Percentiles rank a stretch among this genome's conserved stretches.
Evolutionary conservation across 352 stramenopile species (phyloP).

Genomic region (Pythium diclinum): DNA sequence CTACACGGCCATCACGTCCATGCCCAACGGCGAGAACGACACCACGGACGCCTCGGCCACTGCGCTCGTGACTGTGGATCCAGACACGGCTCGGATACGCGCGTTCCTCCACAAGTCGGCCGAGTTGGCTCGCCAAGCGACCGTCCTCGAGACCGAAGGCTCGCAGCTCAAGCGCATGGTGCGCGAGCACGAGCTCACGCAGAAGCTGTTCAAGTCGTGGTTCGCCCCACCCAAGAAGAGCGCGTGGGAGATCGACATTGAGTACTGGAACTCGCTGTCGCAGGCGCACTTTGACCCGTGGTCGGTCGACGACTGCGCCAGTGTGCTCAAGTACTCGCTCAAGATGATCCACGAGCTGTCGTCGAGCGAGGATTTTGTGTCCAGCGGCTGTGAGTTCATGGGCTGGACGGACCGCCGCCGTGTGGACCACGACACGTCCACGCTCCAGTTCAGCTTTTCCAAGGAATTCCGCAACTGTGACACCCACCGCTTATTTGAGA

Average conservation of each 20-base stretch:
- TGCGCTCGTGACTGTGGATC: conserved; percentile 4
- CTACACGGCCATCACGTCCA: conserved; percentile 19
- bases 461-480: conserved; percentile 29
- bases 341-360: conserved; percentile 28
- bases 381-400: conserved; percentile 29
- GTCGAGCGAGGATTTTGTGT: conserved; percentile 27
- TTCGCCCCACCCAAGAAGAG: conserved; percentile 23
- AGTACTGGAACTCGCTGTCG: conserved; percentile 27
- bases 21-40: background rate
- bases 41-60: background rate
- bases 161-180: conserved; percentile 21
- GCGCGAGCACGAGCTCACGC: conserved; percentile 26
- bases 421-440: conserved; percentile 24
- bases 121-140: conserved; percentile 11
- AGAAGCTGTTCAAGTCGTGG: conserved; percentile 29
- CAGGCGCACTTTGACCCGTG: conserved; percentile 19
- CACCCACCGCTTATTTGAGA: conserved; percentile 26
- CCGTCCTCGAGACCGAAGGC: conserved; percentile 18
- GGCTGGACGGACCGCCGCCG: conserved; percentile 25
- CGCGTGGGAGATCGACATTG: conserved; percentile 27
- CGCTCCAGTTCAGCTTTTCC: conserved; percentile 31
- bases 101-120: conserved; percentile 15
- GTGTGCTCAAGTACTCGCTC: conserved; percentile 25
- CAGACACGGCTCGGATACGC: conserved; percentile 21
- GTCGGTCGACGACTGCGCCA: conserved; percentile 25